Conservation (phyloP, 1,284 basidiomycete genomes). For the Ganoderma sp. region DNA sequence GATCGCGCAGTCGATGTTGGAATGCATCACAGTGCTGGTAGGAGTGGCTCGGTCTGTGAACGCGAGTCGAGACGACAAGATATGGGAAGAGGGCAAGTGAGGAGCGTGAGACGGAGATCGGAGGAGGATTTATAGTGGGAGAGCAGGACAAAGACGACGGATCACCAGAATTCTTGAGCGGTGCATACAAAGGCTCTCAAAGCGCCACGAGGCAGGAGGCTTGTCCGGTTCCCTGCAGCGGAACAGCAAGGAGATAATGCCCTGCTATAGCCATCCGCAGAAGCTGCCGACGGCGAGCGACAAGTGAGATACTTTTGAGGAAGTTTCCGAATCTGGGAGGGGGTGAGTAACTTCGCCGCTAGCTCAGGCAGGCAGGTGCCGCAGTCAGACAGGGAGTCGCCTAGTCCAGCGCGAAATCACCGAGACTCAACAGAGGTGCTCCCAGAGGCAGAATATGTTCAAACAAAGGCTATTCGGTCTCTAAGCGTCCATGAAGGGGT, state of each 20-base stretch:
- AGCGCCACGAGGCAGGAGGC: conserved; percentile 20
- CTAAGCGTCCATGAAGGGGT: neutral
- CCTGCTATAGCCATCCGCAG: neutral
- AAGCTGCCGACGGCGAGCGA: neutral
- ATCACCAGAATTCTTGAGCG: conserved; percentile 13
- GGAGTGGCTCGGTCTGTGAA: neutral
- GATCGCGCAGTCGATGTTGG: conserved; percentile 31
- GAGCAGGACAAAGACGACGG: conserved; percentile 24
- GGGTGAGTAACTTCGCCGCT: neutral
- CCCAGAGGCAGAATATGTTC: neutral
- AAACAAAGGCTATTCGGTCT: neutral
- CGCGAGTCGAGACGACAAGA: neutral
- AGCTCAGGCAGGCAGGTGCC: neutral
- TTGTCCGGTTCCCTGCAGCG: conserved; percentile 1
- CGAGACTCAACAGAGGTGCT: neutral
- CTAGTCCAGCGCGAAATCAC: neutral
- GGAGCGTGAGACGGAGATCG: neutral
- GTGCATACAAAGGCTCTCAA: conserved; percentile 16
- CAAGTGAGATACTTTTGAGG: neutral
- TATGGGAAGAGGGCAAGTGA: neutral
- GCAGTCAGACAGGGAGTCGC: neutral
- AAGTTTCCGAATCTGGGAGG: neutral
- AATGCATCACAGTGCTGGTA: conserved; percentile 13
- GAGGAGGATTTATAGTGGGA: conserved; percentile 19
- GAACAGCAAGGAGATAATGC: neutral